Evolutionary conservation across 129 eudicot species (phyloP).

Genomic region (Scalesia atractyloides): DNA sequence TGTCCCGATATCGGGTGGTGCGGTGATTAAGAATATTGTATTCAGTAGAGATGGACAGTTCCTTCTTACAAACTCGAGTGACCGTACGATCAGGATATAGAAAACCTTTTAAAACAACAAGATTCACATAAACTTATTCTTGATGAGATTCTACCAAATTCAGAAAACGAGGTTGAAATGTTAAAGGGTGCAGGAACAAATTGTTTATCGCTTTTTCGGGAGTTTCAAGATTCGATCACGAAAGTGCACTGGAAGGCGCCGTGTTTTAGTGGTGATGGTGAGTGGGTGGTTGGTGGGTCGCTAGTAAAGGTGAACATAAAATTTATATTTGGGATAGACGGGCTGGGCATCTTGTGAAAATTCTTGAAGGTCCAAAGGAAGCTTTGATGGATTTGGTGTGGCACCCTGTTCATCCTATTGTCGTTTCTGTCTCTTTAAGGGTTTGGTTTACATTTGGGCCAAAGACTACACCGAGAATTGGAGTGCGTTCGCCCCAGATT

Average conservation of each 20-base stretch:
- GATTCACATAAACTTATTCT: conserved; percentile 48
- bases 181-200: conserved; percentile 58
- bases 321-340: conserved; percentile 91
- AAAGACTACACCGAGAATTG: conserved; percentile 96
- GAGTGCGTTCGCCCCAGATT: conserved; percentile 99
- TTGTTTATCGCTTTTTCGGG: conserved; percentile 64
- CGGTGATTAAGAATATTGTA: conserved; percentile 77
- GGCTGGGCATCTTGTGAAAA: conserved; percentile 94
- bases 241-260: conserved; percentile 98
- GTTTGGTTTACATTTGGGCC: conserved; percentile 94
- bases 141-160: conserved; percentile 17
- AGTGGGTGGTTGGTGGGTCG: conserved; percentile 98
- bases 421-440: conserved; percentile 86
- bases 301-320: conserved; percentile 98
- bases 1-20: conserved; percentile 59
- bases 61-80: conserved; percentile 91
- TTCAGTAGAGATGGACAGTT: conserved; percentile 82
- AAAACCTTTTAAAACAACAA: conserved; percentile 71
- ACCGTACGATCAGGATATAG: conserved; percentile 85
- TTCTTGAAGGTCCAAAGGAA: conserved; percentile 98
- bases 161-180: conserved; percentile 47
- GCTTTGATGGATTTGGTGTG: conserved; percentile 91
- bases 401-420: conserved; percentile 96
- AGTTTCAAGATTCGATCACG: conserved; percentile 92
- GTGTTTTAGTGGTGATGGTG: conserved; percentile 96